Percentiles rank a stretch among this genome's conserved stretches.
Conservation (phyloP, 106 monocot species). For the Allium sativum region DNA sequence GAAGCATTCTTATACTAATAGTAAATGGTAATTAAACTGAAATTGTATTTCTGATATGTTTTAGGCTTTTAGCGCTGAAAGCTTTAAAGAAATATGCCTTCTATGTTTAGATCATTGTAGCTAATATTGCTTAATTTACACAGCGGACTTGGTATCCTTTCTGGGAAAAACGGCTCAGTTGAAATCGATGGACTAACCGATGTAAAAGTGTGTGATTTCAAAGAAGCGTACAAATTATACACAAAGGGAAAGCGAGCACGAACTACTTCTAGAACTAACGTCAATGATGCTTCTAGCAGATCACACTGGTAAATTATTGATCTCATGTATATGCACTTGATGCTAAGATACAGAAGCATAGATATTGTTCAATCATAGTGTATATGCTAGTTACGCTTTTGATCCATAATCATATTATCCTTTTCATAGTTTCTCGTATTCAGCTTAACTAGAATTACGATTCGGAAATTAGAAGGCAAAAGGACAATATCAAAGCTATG, state of each 20-base stretch:
- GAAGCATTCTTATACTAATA: conserved; percentile 14
- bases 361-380: too few relatives aligned
- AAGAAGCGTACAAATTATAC: conserved; percentile 49
- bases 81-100: background rate
- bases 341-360: too few relatives aligned
- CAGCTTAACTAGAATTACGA: conserved; percentile 86
- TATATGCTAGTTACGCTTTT: background rate
- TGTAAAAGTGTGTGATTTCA: conserved; percentile 26
- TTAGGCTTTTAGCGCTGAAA: background rate
- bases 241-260: conserved; percentile 42
- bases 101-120: background rate
- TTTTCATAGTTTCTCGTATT: conserved; percentile 46
- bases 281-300: conserved; percentile 80
- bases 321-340: too few relatives aligned
- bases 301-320: conserved; percentile 64
- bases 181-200: conserved; percentile 67
- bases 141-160: conserved; percentile 46
- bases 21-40: conserved; percentile 29
- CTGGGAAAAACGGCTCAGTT: conserved; percentile 31
- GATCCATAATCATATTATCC: conserved; percentile 40
- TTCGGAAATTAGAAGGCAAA: conserved; percentile 13
- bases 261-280: conserved; percentile 74
- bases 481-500: conserved; percentile 46
- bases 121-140: background rate
- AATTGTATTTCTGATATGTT: background rate